Evolutionary conservation across 2,329 filamentous ascomycete genomes (phyloP).

Genomic region (Basipetospora sp.): DNA sequence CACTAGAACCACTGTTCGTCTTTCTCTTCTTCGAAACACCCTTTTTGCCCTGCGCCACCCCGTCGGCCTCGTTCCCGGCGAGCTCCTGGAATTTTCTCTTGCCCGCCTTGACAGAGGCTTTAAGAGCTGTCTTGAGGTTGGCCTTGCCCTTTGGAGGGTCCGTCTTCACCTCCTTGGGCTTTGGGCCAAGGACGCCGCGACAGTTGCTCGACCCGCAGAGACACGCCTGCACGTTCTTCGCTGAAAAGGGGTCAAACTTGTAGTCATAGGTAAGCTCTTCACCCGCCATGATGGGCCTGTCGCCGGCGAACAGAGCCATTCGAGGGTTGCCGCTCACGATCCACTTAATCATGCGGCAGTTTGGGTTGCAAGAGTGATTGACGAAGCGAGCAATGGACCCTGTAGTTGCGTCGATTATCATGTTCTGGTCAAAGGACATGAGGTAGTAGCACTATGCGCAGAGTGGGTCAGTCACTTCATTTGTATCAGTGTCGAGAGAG

Average conservation of each 20-base stretch:
- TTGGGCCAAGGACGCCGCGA: conserved; percentile 48
- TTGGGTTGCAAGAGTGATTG: conserved; percentile 92
- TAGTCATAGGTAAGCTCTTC: conserved; percentile 94
- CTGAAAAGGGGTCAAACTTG: conserved; percentile 55
- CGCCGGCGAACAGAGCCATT: conserved; percentile 92
- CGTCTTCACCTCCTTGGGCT: conserved; percentile 34
- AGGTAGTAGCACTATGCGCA: conserved; percentile 76
- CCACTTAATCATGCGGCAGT: conserved; percentile 97
- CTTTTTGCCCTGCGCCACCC: conserved; percentile 3
- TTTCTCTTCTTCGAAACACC: conserved; percentile 5
- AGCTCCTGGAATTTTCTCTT: conserved; percentile 6
- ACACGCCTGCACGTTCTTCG: conserved; percentile 54
- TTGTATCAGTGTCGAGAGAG: no score
- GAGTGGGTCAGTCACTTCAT: no score
- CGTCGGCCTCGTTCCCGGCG: neutral
- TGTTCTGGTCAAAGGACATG: conserved; percentile 96
- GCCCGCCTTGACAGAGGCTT: conserved; percentile 4
- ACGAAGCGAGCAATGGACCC: conserved; percentile 95
- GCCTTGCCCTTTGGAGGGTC: conserved; percentile 29
- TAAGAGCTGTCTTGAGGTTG: neutral
- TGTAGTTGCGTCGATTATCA: conserved; percentile 94
- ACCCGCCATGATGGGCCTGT: conserved; percentile 78
- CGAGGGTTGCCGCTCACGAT: conserved; percentile 83
- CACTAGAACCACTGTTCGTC: conserved; percentile 5
- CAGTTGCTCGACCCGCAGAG: conserved; percentile 50